Conservation (phyloP, 2,329 filamentous ascomycete genomes). For the Penicillium expansum region DNA sequence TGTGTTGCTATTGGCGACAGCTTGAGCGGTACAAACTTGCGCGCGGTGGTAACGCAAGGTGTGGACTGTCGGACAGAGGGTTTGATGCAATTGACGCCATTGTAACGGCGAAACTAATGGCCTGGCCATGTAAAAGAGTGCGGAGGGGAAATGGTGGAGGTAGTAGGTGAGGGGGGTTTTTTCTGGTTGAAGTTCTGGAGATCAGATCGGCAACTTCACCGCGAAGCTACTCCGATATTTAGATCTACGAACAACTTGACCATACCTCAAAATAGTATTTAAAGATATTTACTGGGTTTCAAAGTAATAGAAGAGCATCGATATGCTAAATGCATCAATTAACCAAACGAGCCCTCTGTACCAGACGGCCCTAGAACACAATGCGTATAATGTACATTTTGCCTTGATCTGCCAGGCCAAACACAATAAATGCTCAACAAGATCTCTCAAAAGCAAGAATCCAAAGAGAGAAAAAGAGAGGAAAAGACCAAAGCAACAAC, state of each 20-base stretch:
- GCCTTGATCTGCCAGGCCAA: slow-evolving; percentile 28
- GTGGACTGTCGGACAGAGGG: background rate
- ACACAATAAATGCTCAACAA: slow-evolving; percentile 20
- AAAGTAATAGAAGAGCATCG: background rate
- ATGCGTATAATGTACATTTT: slow-evolving; percentile 41
- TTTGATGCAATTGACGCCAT: slow-evolving; percentile 15
- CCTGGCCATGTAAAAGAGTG: slow-evolving; percentile 14
- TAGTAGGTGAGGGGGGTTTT: background rate
- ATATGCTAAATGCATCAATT: slow-evolving; percentile 29
- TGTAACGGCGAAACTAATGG: slow-evolving; percentile 13
- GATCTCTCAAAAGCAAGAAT: slow-evolving; percentile 21
- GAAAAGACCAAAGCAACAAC: background rate
- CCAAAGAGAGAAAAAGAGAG: slow-evolving; percentile 16
- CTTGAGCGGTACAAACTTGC: background rate
- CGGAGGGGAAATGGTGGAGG: background rate
- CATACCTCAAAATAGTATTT: background rate
- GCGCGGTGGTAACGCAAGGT: background rate
- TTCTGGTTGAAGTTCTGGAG: slow-evolving; percentile 13
- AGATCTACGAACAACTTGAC: background rate
- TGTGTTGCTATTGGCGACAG: background rate
- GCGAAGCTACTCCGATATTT: background rate
- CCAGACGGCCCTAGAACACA: slow-evolving; percentile 24
- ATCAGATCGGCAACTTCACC: slow-evolving; percentile 9
- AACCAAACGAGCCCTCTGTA: slow-evolving; percentile 25
- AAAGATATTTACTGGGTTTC: background rate